Evolutionary conservation across 2,329 filamentous ascomycete species (phyloP).

Genomic region (Beauveria varroae): DNA sequence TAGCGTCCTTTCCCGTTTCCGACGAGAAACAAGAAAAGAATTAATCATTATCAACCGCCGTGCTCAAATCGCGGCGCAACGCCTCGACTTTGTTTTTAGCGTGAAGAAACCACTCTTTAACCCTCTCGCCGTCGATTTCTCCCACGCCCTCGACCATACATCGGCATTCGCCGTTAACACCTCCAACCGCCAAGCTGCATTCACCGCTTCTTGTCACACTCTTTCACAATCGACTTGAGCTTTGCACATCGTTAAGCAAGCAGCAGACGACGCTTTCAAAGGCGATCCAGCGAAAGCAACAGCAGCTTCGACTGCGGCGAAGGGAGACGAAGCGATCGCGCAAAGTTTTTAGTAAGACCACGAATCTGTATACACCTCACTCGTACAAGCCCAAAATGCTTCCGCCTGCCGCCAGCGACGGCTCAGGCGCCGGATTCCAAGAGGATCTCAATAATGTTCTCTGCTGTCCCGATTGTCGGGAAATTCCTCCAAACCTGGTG

Average conservation of each 20-base stretch:
- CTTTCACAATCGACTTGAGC: slow-evolving; percentile 35
- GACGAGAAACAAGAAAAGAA: slow-evolving; percentile 6
- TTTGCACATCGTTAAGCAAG: slow-evolving; percentile 18
- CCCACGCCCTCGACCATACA: background rate
- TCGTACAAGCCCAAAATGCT: slow-evolving; percentile 40
- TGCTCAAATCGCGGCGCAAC: background rate
- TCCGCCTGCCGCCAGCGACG: slow-evolving; percentile 27
- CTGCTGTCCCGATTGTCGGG: slow-evolving; percentile 85
- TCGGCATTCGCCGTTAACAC: background rate
- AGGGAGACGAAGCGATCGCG: slow-evolving; percentile 28
- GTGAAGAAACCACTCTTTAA: background rate
- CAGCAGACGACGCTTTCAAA: slow-evolving; percentile 11
- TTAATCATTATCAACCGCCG: background rate
- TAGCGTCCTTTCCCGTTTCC: background rate
- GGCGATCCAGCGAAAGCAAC: slow-evolving; percentile 25
- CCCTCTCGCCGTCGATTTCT: background rate
- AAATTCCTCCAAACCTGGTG: slow-evolving; percentile 82
- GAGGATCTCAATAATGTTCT: slow-evolving; percentile 83
- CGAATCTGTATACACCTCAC: slow-evolving; percentile 37
- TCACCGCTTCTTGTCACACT: slow-evolving; percentile 61
- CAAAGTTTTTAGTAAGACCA: slow-evolving; percentile 32
- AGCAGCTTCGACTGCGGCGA: slow-evolving; percentile 25
- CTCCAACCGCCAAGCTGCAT: slow-evolving; percentile 56
- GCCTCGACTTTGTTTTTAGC: slow-evolving; percentile 2
- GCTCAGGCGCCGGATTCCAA: slow-evolving; percentile 44